These are phyloP conservation scores for Eragrostis curvula DNA, from an alignment of 176 grass and related monocot species.

Conservation along the genomic window DNA sequence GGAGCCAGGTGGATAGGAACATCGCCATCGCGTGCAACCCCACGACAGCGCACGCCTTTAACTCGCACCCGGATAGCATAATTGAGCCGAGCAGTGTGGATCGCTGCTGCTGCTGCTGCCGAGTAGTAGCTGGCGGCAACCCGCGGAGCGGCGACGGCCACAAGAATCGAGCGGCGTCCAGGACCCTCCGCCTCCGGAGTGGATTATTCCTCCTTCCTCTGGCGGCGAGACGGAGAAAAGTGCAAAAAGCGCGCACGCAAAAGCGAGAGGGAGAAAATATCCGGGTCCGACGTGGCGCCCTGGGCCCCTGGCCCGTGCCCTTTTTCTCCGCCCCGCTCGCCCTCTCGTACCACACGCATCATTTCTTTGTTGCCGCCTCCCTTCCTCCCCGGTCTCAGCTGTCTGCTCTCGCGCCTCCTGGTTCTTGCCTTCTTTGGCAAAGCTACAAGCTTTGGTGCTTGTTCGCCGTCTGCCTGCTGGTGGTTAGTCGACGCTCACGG, in stretches of 20 bases:
- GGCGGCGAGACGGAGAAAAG: constrained; percentile 15
- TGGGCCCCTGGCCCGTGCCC: constrained; percentile 4
- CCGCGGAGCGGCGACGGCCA: constrained; percentile 47
- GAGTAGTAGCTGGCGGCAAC: no score
- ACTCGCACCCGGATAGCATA: constrained; percentile 1
- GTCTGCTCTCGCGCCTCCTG: no score
- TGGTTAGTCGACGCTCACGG: neutral
- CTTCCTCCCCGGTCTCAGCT: neutral
- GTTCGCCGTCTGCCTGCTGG: no score
- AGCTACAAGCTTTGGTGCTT: neutral
- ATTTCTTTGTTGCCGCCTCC: neutral
- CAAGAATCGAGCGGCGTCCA: constrained; percentile 54
- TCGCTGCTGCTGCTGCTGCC: no score
- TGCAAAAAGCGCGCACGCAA: neutral
- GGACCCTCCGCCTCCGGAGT: neutral
- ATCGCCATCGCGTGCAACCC: no score
- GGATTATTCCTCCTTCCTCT: neutral
- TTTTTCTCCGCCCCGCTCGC: constrained; percentile 48
- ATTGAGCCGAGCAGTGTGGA: neutral
- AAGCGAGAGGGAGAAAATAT: constrained; percentile 19
- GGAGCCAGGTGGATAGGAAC: no score
- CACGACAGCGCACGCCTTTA: constrained; percentile 42
- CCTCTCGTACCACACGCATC: neutral
- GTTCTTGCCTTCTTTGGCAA: neutral
- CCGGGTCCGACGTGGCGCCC: constrained; percentile 70